phyloP scores from a whole-genome alignment of 1,139 yeast genomes.

The Saccharomycopsis crataegensis region DNA sequence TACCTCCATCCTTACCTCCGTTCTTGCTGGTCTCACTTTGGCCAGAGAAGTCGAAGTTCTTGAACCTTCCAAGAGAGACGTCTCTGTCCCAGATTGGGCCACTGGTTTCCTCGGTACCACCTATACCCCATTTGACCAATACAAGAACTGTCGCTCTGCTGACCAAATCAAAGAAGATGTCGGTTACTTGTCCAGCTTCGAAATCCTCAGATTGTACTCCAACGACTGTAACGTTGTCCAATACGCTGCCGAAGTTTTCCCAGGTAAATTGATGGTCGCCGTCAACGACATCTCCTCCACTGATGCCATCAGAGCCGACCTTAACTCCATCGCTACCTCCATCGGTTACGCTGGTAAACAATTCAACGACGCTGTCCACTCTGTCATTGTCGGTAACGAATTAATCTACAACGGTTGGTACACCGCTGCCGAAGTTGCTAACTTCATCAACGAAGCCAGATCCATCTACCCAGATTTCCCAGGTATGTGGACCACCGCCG shows the following conservation, averaged over 20 bases:
- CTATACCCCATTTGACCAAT: slow-evolving; percentile 71
- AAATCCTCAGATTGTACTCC: slow-evolving; percentile 70
- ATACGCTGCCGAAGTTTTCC: slow-evolving; percentile 53
- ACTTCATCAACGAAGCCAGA: slow-evolving; percentile 51
- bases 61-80: slow-evolving; percentile 3
- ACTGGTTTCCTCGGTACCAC: slow-evolving; percentile 59
- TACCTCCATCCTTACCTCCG: background rate
- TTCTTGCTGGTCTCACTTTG: slow-evolving; percentile 1
- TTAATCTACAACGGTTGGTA: slow-evolving; percentile 69
- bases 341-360: slow-evolving; percentile 53
- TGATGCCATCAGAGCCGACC: slow-evolving; percentile 38
- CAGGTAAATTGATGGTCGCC: slow-evolving; percentile 65
- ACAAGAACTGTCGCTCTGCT: slow-evolving; percentile 63
- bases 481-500: slow-evolving; percentile 45
- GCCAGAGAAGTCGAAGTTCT: slow-evolving; percentile 10
- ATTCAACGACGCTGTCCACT: slow-evolving; percentile 48
- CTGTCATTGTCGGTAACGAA: slow-evolving; percentile 83
- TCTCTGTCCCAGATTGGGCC: slow-evolving; percentile 12
- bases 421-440: slow-evolving; percentile 46
- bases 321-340: slow-evolving; percentile 44
- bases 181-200: slow-evolving; percentile 44
- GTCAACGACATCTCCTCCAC: slow-evolving; percentile 53
- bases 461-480: slow-evolving; percentile 41
- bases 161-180: slow-evolving; percentile 54
- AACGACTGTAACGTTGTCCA: slow-evolving; percentile 77